Evolutionary conservation across 495 filamentous ascomycete genomes (phyloP), one percentile per base, ranked within the genome.

Genomic region (Podospora tetraspora): DNA sequence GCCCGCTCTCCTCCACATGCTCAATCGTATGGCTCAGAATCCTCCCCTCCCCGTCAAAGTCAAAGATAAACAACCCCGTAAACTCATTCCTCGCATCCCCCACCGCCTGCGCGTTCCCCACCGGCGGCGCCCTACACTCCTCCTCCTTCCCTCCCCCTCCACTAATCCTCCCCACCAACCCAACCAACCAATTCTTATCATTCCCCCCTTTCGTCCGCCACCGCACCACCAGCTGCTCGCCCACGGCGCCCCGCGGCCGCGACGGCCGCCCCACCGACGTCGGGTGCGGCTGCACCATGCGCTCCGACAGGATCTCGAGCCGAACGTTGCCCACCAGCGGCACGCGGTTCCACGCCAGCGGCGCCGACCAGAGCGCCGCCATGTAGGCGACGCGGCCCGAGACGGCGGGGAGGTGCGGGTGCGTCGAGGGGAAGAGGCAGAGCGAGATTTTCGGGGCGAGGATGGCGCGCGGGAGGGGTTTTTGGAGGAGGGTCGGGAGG

Each of bases 391-490:
- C 91, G 32, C 92, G 87, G 58, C 95, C 95, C 7, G 91, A 89
- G 62, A 97, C 96, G 10, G 88, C 91, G 61, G 95, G 95, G 13
- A 99, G 91, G 75, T 97, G 91, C 3, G 93, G 96, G 74, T 99
- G 96, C 0, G 95, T 97, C 3, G 93, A 93, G 29, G 95, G 95
- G 81, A 99, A 99, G 66, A 98, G 91, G 78, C 96, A 91, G 29
- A 99, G 88, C n/a, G 88, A 90, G 70, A 98, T 95, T 74, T 88
- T 87, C 0, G 94, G 95, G 0, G 91, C 91, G 72, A 99, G 91
- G 72, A 99, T 91, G 59, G 92, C 88, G 60, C 89, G 87, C 2
- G 95, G 95, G 1, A 97, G 85, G 7, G 88, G 89, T 10, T 93
- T 90, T 72, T 91, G 89, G 21, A 99, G 85, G 29, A 99, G 86